phyloP scores from a whole-genome alignment of 2,329 filamentous ascomycete species.

The Metarhizium humberi region DNA sequence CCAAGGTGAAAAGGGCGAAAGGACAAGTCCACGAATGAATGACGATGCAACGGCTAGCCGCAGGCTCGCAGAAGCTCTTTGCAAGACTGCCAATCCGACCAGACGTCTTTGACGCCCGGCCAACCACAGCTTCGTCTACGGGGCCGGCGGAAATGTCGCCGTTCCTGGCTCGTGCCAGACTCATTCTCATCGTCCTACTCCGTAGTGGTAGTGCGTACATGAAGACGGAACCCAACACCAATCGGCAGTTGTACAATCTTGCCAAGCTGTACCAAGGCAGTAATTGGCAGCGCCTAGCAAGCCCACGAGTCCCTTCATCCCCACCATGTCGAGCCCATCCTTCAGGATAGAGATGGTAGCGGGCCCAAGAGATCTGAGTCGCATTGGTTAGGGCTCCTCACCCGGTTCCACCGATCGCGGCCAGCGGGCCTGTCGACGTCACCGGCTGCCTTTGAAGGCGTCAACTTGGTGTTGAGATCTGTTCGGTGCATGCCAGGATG shows the following conservation, averaged over 20 bases:
- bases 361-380: neutral
- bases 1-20: too few relatives aligned
- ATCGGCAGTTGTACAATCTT: neutral
- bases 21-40: too few relatives aligned
- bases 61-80: too few relatives aligned
- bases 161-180: neutral
- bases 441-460: neutral
- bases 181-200: neutral
- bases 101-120: too few relatives aligned
- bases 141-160: neutral
- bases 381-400: neutral
- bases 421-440: constrained; percentile 2
- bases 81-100: too few relatives aligned
- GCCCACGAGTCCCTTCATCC: neutral
- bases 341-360: neutral
- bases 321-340: neutral
- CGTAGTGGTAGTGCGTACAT: neutral
- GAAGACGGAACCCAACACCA: neutral
- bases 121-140: too few relatives aligned
- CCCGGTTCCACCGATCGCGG: constrained; percentile 6
- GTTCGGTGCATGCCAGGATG: neutral
- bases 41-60: too few relatives aligned
- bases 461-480: too few relatives aligned
- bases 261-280: neutral
- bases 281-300: neutral